Percentiles rank a stretch among this genome's conserved stretches.
Conservation (phyloP, 805 yeast species). For the Candida ortonii region DNA sequence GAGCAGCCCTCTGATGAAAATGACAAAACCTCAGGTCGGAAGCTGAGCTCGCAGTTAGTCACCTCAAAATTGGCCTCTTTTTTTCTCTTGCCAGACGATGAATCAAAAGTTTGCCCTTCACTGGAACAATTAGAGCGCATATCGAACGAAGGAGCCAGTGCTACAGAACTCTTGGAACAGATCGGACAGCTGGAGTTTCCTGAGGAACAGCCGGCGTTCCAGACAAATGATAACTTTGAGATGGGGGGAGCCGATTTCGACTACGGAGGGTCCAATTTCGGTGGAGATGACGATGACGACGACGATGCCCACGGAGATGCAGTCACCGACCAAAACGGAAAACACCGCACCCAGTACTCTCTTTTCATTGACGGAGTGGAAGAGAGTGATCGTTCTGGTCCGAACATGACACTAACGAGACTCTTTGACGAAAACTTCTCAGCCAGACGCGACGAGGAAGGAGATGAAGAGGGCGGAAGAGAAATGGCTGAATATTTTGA, state of each 20-base stretch:
- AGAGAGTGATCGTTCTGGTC: slow-evolving; percentile 29
- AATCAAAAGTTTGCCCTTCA: slow-evolving; percentile 64
- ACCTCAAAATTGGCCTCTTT: slow-evolving; percentile 11
- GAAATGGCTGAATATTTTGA: slow-evolving; percentile 74
- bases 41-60: slow-evolving; percentile 6
- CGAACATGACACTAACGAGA: slow-evolving; percentile 30
- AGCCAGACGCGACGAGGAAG: slow-evolving; percentile 23
- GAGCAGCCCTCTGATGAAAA: slow-evolving; percentile 1
- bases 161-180: slow-evolving; percentile 25
- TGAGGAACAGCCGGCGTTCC: slow-evolving; percentile 17
- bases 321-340: slow-evolving; percentile 3
- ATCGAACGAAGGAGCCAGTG: slow-evolving; percentile 26
- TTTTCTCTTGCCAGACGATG: slow-evolving; percentile 28
- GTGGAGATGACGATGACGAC: slow-evolving; percentile 23
- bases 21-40: not conserved
- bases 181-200: slow-evolving; percentile 24
- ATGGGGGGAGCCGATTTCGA: slow-evolving; percentile 19
- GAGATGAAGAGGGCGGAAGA: slow-evolving; percentile 37
- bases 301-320: slow-evolving; percentile 23
- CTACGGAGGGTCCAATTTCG: slow-evolving; percentile 17
- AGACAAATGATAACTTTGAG: slow-evolving; percentile 21
- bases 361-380: slow-evolving; percentile 30
- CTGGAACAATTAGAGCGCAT: slow-evolving; percentile 50
- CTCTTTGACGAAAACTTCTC: slow-evolving; percentile 33
- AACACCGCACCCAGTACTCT: slow-evolving; percentile 31